Evolutionary conservation across 352 stramenopile genomes (phyloP), one percentile per base, ranked within the genome.

Genomic region (Pythium insidiosum): DNA sequence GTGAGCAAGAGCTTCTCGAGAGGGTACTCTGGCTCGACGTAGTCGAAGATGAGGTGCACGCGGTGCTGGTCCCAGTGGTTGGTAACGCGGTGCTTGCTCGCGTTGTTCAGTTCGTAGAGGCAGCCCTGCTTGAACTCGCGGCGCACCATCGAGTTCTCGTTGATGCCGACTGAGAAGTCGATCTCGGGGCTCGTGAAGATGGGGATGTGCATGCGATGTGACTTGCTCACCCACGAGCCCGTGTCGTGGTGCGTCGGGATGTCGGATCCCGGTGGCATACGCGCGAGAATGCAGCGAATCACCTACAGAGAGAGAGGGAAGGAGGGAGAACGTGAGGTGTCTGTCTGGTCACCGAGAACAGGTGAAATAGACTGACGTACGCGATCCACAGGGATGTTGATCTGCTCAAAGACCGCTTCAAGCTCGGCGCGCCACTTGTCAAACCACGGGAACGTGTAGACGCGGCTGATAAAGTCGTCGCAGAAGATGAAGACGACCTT

Each of bases 21-120:
- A 11, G 70, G 66, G 40, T 66, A 92, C 6, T 43, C 58, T 5
- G 73, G 57, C 54, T 98, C 88, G 2, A 98, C 92, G 61, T 99
- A 99, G 76, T 99, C 96, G 46, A 99, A 93, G 58, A 99, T 99
- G 37, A 99, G 61, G 70, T 99, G 96, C 19, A 98, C 91, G 25
- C 96, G 88, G 61, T 91, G 62, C 34, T 93, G 56, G 20, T 80
- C 60, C 63, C 76, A 95, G 47, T 91, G 78, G 73, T 98, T 99
- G 42, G 84, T 88, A 19, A 98, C 84, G 29, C 63, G 55, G 68
- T 98, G 95, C 56, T 98, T 98, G 54, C 90, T 94, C 49, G 96
- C 94, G 67, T 99, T 99, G 76, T 99, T 99, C 45, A 99, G 93
- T 77, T 99, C 96, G 73, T 99, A 97, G 3, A 98, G 77, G 33